These are phyloP conservation scores for Huntiella bhutanensis DNA, from an alignment of 2,329 filamentous ascomycete species.

Conservation along the genomic window DNA sequence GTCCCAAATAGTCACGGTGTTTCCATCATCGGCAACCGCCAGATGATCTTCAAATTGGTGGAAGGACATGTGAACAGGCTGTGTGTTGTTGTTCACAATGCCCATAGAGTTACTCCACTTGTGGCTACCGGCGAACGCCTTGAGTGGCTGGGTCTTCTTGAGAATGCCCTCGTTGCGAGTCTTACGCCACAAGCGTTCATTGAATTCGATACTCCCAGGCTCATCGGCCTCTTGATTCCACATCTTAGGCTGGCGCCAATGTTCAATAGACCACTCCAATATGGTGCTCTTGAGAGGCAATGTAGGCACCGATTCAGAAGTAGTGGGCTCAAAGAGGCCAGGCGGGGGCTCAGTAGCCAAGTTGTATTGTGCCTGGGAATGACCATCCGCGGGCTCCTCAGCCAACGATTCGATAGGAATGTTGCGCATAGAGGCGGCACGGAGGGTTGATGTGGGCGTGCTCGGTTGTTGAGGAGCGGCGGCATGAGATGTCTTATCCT, in stretches of 20 bases:
- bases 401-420: conserved; percentile 21
- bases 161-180: conserved; percentile 87
- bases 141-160: conserved; percentile 79
- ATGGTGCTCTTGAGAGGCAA: conserved; percentile 71
- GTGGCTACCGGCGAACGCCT: conserved; percentile 66
- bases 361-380: conserved; percentile 52
- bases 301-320: conserved; percentile 35
- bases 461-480: conserved; percentile 16
- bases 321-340: conserved; percentile 48
- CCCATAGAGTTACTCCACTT: conserved; percentile 72
- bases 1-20: conserved; percentile 84
- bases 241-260: conserved; percentile 98
- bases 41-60: conserved; percentile 97
- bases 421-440: conserved; percentile 15
- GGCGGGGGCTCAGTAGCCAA: conserved; percentile 63
- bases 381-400: conserved; percentile 53
- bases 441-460: conserved; percentile 14
- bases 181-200: conserved; percentile 79
- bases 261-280: conserved; percentile 89
- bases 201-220: conserved; percentile 90
- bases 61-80: conserved; percentile 84
- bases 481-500: conserved; percentile 23
- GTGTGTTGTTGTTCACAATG: conserved; percentile 74
- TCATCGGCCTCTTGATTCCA: conserved; percentile 89
- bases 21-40: conserved; percentile 79